Conservation (phyloP, 2,329 filamentous ascomycete genomes). For the Fusarium cyanostomum region DNA sequence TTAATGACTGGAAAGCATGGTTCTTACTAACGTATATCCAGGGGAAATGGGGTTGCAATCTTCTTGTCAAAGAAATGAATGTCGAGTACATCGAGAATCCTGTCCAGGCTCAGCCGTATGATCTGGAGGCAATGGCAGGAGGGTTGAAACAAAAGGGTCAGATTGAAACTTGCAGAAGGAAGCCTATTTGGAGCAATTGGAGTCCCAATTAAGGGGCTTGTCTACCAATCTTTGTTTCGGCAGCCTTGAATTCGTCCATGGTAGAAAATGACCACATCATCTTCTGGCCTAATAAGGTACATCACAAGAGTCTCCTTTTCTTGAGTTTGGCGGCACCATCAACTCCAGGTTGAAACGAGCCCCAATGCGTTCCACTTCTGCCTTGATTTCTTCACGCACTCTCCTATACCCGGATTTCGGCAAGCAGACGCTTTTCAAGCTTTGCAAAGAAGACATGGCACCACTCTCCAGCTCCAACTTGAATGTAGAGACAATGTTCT, state of each 20-base stretch:
- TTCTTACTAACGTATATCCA: not conserved
- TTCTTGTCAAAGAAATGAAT: not conserved
- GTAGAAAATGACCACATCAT: not conserved
- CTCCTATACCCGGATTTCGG: not conserved
- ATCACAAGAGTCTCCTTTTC: not conserved
- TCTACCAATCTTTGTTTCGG: not conserved
- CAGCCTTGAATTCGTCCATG: not conserved
- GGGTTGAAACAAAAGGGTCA: not conserved
- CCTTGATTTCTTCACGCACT: not conserved
- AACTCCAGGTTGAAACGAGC: not conserved
- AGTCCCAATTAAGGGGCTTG: not conserved
- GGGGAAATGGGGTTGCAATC: not conserved
- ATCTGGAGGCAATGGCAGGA: not conserved
- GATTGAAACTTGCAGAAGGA: not conserved
- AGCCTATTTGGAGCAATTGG: not conserved
- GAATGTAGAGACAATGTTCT: not conserved
- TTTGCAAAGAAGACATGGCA: not conserved
- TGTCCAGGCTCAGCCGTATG: fast-evolving
- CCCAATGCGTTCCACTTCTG: not conserved
- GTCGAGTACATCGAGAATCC: not conserved
- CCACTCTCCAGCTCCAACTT: not conserved
- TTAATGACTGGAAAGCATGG: fast-evolving
- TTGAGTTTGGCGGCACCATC: not conserved
- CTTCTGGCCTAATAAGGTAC: not conserved
- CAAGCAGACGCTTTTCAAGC: not conserved